phyloP scores from a whole-genome alignment of 441 rosid species.

The Croton laevigatus region DNA sequence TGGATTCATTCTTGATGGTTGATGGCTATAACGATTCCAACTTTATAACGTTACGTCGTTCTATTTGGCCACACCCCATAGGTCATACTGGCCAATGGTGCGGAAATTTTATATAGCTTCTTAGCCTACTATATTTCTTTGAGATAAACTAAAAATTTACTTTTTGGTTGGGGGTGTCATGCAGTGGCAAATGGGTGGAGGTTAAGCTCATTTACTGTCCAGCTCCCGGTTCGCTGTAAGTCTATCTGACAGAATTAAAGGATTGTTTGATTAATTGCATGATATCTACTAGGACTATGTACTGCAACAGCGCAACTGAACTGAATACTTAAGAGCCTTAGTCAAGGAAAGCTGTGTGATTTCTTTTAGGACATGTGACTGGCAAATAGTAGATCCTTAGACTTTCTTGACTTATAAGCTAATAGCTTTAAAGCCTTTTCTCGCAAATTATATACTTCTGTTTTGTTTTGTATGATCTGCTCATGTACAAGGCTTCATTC shows the following conservation, averaged over 20 bases:
- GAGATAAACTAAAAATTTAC: conserved; percentile 14
- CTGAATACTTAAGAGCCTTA: too few relatives aligned
- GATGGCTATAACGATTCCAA: not conserved
- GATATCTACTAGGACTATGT: not conserved
- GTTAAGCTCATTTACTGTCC: conserved; percentile 12
- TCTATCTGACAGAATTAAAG: conserved; percentile 9
- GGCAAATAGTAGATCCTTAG: too few relatives aligned
- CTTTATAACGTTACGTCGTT: not conserved
- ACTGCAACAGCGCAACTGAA: too few relatives aligned
- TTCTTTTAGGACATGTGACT: too few relatives aligned
- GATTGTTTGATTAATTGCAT: not conserved
- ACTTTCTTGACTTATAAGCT: too few relatives aligned
- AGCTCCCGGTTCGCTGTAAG: conserved; percentile 26
- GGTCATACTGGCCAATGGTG: not conserved
- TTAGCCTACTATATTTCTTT: conserved; percentile 8
- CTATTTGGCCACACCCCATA: not conserved
- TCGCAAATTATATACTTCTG: not conserved
- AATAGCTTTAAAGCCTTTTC: not conserved
- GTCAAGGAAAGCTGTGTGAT: too few relatives aligned
- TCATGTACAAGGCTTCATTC: not conserved
- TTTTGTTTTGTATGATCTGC: not conserved
- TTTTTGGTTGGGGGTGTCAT: conserved; percentile 28
- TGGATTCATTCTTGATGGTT: not conserved
- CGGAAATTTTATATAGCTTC: not conserved
- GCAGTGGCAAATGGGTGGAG: conserved; percentile 72